Percentiles rank a stretch among this genome's conserved stretches.
phyloP scores from a whole-genome alignment of 1,139 yeast genomes.

The Candida tropicalis region DNA sequence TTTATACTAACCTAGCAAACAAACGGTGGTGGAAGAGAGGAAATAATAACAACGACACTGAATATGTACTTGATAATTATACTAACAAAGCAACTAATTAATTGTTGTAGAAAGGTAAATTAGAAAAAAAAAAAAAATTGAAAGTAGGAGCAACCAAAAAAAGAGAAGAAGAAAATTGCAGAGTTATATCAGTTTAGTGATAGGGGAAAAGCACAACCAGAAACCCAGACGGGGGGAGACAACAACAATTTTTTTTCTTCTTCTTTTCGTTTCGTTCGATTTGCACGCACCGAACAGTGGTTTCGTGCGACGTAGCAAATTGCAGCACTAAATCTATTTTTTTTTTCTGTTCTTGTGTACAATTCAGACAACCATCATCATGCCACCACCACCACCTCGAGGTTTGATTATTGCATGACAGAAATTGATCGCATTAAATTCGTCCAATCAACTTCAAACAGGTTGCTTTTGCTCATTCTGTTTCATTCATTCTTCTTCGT shows the following conservation, averaged over 20 bases:
- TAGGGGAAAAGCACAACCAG: not conserved
- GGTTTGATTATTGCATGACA: too few relatives aligned
- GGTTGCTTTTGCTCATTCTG: too few relatives aligned
- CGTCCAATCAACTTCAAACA: too few relatives aligned
- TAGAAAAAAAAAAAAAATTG: not conserved
- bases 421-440: too few relatives aligned
- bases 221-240: too few relatives aligned
- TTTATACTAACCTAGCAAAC: not conserved
- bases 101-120: constrained; percentile 1
- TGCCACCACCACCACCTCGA: constrained; percentile 1
- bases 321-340: not conserved
- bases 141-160: not conserved
- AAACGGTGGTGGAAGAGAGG: too few relatives aligned
- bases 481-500: too few relatives aligned
- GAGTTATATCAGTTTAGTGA: too few relatives aligned
- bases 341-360: not conserved
- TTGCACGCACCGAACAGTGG: not conserved
- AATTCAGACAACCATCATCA: not conserved
- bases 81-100: not conserved
- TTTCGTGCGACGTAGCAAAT: too few relatives aligned
- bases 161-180: not conserved
- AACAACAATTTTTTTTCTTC: not conserved
- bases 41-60: not conserved
- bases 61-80: not conserved
- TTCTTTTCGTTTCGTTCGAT: not conserved